Base-by-base conservation (phyloP, 106 monocot genomes). In the Acorus gramineus region DNA sequence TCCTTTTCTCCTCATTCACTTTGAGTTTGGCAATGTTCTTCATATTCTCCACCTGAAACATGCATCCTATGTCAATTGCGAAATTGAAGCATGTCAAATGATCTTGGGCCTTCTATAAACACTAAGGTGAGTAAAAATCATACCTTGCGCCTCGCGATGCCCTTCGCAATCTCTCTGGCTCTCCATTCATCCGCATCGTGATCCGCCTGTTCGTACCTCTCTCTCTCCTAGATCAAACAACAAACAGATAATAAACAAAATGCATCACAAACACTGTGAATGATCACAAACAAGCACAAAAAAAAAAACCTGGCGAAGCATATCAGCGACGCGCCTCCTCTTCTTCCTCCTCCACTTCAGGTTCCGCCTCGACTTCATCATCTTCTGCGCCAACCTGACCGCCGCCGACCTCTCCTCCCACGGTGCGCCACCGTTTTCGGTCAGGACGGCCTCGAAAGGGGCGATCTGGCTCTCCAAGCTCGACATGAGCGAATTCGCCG, bases 111-210 rank as follows among this genome's bases (percentile, higher is more conserved):
- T 54, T 44, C 14, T 53, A 7, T 42, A 65, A 50, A 52, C 0
- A 11, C 50, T 13, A 7, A 13, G 3, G 1, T 9, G 7, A 0
- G 28, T 28, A 28, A 28, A 28, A 28, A 28, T 43, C 28, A 43
- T 74, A 98, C 98, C 88, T 99, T 99, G 43, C 71, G 77, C 57
- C 53, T 81, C 43, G 88, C 92, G 67, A 84, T 89, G 73, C 86
- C 85, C 66, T 89, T 92, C 48, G 85, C 88, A 78, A 89, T 89
- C 74, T 92, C 92, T 64, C 79, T 85, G 50, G 89, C 64, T 61
- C 85, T 84, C 92, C 98, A 99, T 65, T 99, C 98, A 85, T 92
- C 92, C 48, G 83, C 85, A 28, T 85, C 83, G 65, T 76, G 73
- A 64, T 92, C 98, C 75, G 78, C 77, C 79, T 84, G 92, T 28